Percentiles rank a stretch among this genome's conserved stretches.
Evolutionary conservation across 768 basidiomycete genomes (phyloP).

Genomic region (Phallus indusiatus): DNA sequence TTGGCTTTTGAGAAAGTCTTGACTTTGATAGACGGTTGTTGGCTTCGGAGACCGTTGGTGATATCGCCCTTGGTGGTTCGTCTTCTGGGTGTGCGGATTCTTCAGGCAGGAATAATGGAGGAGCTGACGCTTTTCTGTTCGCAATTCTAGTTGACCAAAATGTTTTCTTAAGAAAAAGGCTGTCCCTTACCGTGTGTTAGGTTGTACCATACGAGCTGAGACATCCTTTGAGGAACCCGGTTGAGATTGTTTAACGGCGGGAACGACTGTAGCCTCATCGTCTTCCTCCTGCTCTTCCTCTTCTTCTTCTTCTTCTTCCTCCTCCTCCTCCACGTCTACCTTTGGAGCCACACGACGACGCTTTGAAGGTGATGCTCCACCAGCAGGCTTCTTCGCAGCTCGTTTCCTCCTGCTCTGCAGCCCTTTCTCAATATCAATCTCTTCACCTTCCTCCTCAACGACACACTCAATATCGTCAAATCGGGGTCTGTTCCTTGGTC

Average conservation of each 20-base stretch:
- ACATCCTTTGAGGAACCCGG: neutral
- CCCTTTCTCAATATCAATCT: neutral
- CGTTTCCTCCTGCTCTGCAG: conserved; percentile 12
- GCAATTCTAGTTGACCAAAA: neutral
- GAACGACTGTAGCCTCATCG: neutral
- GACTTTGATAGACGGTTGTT: too few species aligned
- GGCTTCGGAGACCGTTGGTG: too few species aligned
- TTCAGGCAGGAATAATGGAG: neutral
- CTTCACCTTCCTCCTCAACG: neutral
- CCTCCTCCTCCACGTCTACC: conserved; percentile 11
- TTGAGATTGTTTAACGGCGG: neutral
- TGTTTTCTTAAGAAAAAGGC: neutral
- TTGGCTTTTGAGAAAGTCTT: too few species aligned
- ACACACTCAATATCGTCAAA: neutral
- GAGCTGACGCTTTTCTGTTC: neutral
- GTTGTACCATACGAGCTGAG: neutral
- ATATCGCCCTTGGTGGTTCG: too few species aligned
- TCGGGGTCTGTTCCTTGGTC: neutral
- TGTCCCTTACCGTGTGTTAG: neutral
- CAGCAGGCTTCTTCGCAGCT: neutral
- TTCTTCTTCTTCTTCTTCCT: conserved; percentile 9
- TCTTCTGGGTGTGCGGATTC: neutral
- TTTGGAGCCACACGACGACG: neutral
- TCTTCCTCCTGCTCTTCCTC: conserved; percentile 4
- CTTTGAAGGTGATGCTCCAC: neutral